A percentile compares a stretch with the other conserved stretches of the same genome.
Evolutionary conservation across 345 rosid genomes (phyloP).

Genomic region (Laguncularia racemosa): DNA sequence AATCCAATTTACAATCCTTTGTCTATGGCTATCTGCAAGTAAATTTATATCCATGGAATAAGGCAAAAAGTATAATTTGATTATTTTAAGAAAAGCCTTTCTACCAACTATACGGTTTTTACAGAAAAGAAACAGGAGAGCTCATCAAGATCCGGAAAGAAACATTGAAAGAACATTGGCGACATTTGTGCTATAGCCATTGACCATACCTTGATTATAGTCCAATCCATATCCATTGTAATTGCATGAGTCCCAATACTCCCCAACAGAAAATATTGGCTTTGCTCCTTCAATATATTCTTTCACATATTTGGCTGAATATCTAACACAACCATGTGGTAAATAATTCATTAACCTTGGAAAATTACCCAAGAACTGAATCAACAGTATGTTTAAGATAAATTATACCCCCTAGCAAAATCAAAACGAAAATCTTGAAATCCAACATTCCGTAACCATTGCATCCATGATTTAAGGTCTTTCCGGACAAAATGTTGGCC

Average conservation of each 20-base stretch:
- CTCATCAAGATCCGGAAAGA: neutral
- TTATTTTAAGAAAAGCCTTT: neutral
- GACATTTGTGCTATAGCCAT: neutral
- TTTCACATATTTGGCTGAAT: slow-evolving; percentile 2
- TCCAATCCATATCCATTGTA: neutral
- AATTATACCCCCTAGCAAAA: slow-evolving; percentile 71
- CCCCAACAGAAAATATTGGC: slow-evolving; percentile 10
- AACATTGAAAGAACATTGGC: neutral
- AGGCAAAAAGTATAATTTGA: neutral
- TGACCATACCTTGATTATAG: slow-evolving; percentile 1
- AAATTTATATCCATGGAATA: neutral
- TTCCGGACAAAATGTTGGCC: slow-evolving; percentile 78
- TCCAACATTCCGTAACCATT: slow-evolving; percentile 58
- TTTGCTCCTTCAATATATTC: slow-evolving; percentile 5
- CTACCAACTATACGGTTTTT: neutral
- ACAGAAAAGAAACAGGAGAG: neutral
- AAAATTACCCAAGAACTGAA: no score
- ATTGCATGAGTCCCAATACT: slow-evolving; percentile 8
- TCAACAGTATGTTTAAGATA: neutral
- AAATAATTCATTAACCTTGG: slow-evolving; percentile 9
- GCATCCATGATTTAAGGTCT: slow-evolving; percentile 74
- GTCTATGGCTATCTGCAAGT: slow-evolving; percentile 5
- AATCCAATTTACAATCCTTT: slow-evolving; percentile 5
- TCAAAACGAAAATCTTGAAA: slow-evolving; percentile 94
- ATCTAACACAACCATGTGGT: neutral